Evolutionary conservation across 2,329 filamentous ascomycete species (phyloP).

Genomic region (Plenodomus biglobosus): DNA sequence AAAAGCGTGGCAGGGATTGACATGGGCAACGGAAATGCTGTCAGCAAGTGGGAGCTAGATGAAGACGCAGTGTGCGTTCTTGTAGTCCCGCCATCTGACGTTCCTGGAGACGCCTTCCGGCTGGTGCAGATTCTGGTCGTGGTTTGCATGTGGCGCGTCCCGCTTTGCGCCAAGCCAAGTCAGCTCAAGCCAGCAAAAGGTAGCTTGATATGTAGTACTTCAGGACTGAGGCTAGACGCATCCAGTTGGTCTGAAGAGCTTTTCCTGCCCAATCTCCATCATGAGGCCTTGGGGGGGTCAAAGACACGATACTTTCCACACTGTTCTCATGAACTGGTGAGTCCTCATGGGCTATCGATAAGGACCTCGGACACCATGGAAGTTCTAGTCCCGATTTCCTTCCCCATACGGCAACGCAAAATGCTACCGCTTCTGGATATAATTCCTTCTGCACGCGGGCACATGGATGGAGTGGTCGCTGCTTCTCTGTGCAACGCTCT

Average conservation of each 20-base stretch:
- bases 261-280: slow-evolving; percentile 4
- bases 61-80: slow-evolving; percentile 30
- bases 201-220: slow-evolving; percentile 23
- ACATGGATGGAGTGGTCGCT: neutral
- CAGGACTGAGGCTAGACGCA: slow-evolving; percentile 16
- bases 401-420: neutral
- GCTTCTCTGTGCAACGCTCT: slow-evolving; percentile 9
- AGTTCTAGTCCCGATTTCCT: neutral
- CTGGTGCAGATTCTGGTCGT: slow-evolving; percentile 35
- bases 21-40: slow-evolving; percentile 34
- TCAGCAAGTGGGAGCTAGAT: slow-evolving; percentile 34
- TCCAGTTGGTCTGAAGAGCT: slow-evolving; percentile 12
- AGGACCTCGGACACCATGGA: neutral
- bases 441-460: slow-evolving; percentile 3
- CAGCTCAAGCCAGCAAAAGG: slow-evolving; percentile 23
- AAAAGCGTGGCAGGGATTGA: slow-evolving; percentile 39
- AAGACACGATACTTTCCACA: neutral
- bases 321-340: neutral
- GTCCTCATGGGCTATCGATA: neutral
- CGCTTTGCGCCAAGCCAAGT: slow-evolving; percentile 33
- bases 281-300: neutral
- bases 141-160: slow-evolving; percentile 42
- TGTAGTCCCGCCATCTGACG: slow-evolving; percentile 40
- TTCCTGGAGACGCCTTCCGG: slow-evolving; percentile 34
- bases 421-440: neutral